Base-by-base conservation (phyloP, 345 rosid species). In the Noccaea bulbosa region DNA sequence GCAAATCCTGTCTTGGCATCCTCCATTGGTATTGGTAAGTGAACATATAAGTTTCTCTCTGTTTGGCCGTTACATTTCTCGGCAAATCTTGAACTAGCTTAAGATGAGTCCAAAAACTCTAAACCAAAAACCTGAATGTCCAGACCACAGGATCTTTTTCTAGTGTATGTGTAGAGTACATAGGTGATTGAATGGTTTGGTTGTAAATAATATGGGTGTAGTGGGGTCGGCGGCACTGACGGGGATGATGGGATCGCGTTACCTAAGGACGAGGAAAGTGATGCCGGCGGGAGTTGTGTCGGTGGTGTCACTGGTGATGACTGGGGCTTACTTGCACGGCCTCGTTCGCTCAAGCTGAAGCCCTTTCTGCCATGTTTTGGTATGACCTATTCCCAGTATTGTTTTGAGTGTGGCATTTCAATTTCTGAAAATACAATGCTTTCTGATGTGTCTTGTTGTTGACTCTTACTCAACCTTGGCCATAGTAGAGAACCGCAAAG, bases 271-370 rank as follows among this genome's bases (percentile, higher is more conserved):
- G 4, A 83, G 84, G 61, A 91, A 88, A 83, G 62, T 91, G 38
- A 77, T 91, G 39, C 98, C 98, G 2, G 95, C 97, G 0, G 97
- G 97, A 8, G 86, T 93, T 53, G 96, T 93, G 4, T 89, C 97
- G 16, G 75, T 91, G 0, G 73, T 89, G 51, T 93, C 97, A 2
- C 74, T 93, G 8, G 79, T 86, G 41, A 93, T 93, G 97, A 73
- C 95, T 8, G 97, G 86, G 5, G 96, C 97, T 58, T 93, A 91
- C 80, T 48, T 89, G 3, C 90, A 87, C 44, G 96, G 97, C 55
- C 80, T 93, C 73, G 43, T 87, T 73, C 96, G 91, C 6, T 66
- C 53, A 49, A 73, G 47, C 33, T 73, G 27, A 66, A 58, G 10
- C 30, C n/a, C 39, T 33, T 17, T 37, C 8, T 35, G 32, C 48